A percentile compares a stretch with the other conserved stretches of the same genome.
Evolutionary conservation across 2,329 filamentous ascomycete genomes (phyloP).

Genomic region (Purpureocillium lavendulum): DNA sequence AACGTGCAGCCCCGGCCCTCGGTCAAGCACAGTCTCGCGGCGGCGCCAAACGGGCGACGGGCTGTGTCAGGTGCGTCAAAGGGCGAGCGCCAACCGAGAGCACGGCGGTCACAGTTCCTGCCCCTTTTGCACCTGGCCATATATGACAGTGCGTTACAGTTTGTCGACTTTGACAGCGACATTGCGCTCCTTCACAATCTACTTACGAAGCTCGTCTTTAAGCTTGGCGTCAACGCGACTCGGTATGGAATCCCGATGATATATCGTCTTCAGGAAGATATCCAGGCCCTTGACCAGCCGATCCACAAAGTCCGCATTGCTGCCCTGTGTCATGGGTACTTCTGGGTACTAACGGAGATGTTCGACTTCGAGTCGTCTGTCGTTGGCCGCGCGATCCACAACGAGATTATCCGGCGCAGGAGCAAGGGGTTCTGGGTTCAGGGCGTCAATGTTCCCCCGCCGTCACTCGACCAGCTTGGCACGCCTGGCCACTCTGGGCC

Average conservation of each 20-base stretch:
- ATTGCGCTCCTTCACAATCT: slow-evolving; percentile 71
- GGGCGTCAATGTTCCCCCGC: slow-evolving; percentile 61
- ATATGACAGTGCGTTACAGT: slow-evolving; percentile 81
- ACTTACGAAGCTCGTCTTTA: slow-evolving; percentile 63
- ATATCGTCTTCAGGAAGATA: slow-evolving; percentile 78
- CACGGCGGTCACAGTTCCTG: slow-evolving; percentile 62
- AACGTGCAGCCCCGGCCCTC: slow-evolving; percentile 35
- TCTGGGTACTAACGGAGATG: slow-evolving; percentile 69
- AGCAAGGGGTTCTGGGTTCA: slow-evolving; percentile 73
- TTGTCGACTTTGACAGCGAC: slow-evolving; percentile 63
- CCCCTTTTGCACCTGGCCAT: slow-evolving; percentile 75
- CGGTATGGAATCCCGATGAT: slow-evolving; percentile 81
- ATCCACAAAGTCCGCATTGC: slow-evolving; percentile 70
- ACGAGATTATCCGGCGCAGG: slow-evolving; percentile 68
- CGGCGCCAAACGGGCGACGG: slow-evolving; percentile 43
- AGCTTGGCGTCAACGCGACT: slow-evolving; percentile 74
- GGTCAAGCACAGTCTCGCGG: slow-evolving; percentile 33
- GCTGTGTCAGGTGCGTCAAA: slow-evolving; percentile 60
- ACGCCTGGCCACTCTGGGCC: slow-evolving; percentile 37
- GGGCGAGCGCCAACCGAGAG: slow-evolving; percentile 44
- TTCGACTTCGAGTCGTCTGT: slow-evolving; percentile 67
- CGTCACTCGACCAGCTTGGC: slow-evolving; percentile 52
- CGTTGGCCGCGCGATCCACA: slow-evolving; percentile 62
- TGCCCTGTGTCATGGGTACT: slow-evolving; percentile 81
- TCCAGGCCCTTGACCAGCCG: slow-evolving; percentile 56